A percentile compares a stretch with the other conserved stretches of the same genome.
Conservation (phyloP, 768 basidiomycete genomes). For the Suillus plorans region DNA sequence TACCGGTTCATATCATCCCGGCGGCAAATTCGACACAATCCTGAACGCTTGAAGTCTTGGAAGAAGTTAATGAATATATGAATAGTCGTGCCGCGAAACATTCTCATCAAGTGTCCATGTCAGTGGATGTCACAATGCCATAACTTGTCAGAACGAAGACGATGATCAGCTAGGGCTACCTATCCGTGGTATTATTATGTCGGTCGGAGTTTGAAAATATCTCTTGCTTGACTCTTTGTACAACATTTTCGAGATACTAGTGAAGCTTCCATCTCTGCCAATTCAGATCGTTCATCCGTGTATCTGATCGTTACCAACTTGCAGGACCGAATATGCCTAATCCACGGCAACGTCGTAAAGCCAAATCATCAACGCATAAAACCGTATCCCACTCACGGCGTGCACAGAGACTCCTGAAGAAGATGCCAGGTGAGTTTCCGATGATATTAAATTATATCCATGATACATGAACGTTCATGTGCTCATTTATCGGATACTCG, state of each 20-base stretch:
- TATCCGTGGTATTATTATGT: neutral
- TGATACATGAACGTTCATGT: neutral
- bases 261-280: neutral
- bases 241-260: neutral
- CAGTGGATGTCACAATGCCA: neutral
- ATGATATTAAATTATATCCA: neutral
- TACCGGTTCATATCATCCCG: neutral
- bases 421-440: conserved; percentile 62
- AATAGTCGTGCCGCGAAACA: neutral
- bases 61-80: too few species aligned
- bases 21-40: neutral
- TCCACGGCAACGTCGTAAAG: conserved; percentile 89
- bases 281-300: neutral
- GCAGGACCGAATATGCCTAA: conserved; percentile 67
- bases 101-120: neutral
- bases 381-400: conserved; percentile 71
- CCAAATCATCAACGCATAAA: conserved; percentile 72
- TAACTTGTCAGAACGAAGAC: neutral
- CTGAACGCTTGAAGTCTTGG: too few species aligned
- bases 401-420: conserved; percentile 75
- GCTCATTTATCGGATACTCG: neutral
- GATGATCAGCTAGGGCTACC: too few species aligned
- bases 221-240: neutral
- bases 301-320: neutral
- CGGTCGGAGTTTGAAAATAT: neutral